Conservation (phyloP, 2,329 filamentous ascomycete species). For the Cladosporium sp. region DNA sequence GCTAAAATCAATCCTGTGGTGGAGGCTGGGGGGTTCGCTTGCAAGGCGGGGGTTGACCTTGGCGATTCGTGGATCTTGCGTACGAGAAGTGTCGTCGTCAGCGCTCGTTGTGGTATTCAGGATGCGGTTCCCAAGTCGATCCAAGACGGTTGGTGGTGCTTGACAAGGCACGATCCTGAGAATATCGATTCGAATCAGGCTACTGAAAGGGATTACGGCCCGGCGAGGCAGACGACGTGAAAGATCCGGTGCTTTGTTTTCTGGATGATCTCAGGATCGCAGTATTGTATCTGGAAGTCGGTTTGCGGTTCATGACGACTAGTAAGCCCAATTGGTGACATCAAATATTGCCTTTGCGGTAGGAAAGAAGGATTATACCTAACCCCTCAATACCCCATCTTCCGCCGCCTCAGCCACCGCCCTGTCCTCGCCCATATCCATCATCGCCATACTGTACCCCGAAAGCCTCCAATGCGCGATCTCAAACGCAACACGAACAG, state of each 20-base stretch:
- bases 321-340: not conserved
- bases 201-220: not conserved
- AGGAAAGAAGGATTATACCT: not conserved
- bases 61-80: slow-evolving; percentile 3
- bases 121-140: not conserved
- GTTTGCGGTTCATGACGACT: not conserved
- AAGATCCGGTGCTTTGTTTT: not conserved
- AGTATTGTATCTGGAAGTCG: not conserved
- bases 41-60: slow-evolving; percentile 12
- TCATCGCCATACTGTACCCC: not conserved
- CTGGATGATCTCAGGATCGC: not conserved
- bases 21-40: slow-evolving; percentile 10
- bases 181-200: not conserved
- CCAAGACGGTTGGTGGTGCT: not conserved
- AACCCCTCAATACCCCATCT: not conserved
- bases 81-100: not conserved
- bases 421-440: not conserved
- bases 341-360: too few relatives aligned
- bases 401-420: not conserved
- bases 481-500: not conserved
- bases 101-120: not conserved
- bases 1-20: slow-evolving; percentile 9
- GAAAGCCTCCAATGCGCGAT: not conserved
- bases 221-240: not conserved
- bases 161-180: not conserved